Percentiles rank a stretch among this genome's conserved stretches.
phyloP scores from a whole-genome alignment of 2,329 filamentous ascomycete genomes.

The Cercospora citrullina region DNA sequence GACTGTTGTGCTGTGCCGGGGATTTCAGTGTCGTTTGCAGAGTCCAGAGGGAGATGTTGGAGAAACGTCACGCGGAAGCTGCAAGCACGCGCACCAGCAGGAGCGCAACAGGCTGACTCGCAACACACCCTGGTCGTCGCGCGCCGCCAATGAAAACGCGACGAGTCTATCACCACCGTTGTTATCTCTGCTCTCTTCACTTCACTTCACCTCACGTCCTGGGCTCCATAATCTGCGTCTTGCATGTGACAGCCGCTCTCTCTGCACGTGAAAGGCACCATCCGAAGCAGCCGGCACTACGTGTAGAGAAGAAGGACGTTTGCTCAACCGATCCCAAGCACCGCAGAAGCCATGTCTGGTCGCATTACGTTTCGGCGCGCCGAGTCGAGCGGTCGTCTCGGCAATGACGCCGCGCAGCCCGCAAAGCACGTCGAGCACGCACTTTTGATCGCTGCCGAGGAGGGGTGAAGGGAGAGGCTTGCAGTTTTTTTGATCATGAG shows the following conservation, averaged over 20 bases:
- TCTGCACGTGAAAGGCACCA: not conserved
- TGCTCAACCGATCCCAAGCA: not conserved
- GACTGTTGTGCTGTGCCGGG: not conserved
- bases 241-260: slow-evolving; percentile 7
- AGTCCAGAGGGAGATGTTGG: not conserved
- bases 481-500: not conserved
- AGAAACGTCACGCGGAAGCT: not conserved
- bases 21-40: not conserved
- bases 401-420: not conserved
- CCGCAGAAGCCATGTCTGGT: slow-evolving; percentile 1
- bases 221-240: not conserved
- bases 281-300: not conserved
- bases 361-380: slow-evolving; percentile 1
- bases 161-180: slow-evolving; percentile 1
- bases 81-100: not conserved
- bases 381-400: slow-evolving; percentile 2
- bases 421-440: not conserved
- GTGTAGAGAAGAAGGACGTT: not conserved
- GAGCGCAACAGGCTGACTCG: not conserved
- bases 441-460: not conserved
- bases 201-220: not conserved
- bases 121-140: not conserved
- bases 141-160: slow-evolving; percentile 13
- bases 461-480: not conserved
- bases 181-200: not conserved